These are phyloP conservation scores for Beauveria medogensis DNA, from an alignment of 2,329 filamentous ascomycete species.

Conservation along the genomic window DNA sequence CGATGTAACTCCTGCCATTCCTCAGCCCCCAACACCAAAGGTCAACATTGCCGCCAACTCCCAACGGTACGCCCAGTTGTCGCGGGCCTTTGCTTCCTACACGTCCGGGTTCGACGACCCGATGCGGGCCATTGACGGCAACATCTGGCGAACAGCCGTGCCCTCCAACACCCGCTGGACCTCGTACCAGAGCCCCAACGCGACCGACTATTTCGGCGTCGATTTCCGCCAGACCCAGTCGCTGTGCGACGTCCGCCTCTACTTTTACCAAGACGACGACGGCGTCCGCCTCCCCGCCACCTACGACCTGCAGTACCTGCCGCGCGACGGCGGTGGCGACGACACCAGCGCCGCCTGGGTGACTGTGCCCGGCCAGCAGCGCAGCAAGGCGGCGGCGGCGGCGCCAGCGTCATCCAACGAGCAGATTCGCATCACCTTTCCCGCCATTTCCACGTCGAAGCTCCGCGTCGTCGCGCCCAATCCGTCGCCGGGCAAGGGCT, in stretches of 20 bases:
- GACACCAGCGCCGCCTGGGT: slow-evolving; percentile 3
- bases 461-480: slow-evolving; percentile 23
- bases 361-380: not conserved
- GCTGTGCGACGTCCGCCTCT: slow-evolving; percentile 26
- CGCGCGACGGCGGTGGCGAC: not conserved
- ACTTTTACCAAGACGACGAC: slow-evolving; percentile 23
- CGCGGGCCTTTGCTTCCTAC: slow-evolving; percentile 24
- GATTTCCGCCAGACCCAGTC: slow-evolving; percentile 17
- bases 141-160: slow-evolving; percentile 30
- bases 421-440: slow-evolving; percentile 20
- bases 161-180: slow-evolving; percentile 33
- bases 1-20: slow-evolving; percentile 13
- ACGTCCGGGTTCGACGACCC: slow-evolving; percentile 24
- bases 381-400: not conserved
- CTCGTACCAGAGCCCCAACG: slow-evolving; percentile 25
- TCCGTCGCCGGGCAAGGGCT: slow-evolving; percentile 17
- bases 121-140: slow-evolving; percentile 33
- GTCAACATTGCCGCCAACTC: slow-evolving; percentile 36
- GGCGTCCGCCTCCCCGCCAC: slow-evolving; percentile 19
- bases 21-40: not conserved
- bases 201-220: slow-evolving; percentile 20
- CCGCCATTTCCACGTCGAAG: slow-evolving; percentile 18
- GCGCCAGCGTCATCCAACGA: slow-evolving; percentile 19
- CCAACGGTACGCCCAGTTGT: slow-evolving; percentile 22
- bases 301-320: slow-evolving; percentile 15